phyloP scores from a whole-genome alignment of 1,139 yeast species.

The Candida glucosophila region DNA sequence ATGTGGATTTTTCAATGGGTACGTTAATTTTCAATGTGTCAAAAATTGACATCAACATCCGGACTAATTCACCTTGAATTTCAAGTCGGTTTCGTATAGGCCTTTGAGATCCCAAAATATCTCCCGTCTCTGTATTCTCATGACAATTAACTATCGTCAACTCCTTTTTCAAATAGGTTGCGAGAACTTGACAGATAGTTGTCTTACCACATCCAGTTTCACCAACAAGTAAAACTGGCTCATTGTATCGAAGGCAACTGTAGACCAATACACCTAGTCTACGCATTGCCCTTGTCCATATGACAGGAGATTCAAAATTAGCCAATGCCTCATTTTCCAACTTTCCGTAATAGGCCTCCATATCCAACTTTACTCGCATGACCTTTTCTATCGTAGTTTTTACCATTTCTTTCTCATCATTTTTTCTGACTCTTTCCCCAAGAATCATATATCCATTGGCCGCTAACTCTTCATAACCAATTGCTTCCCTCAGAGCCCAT shows the following conservation, averaged over 20 bases:
- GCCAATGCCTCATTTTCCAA: conserved; percentile 27
- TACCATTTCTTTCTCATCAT: conserved; percentile 72
- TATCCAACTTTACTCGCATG: conserved; percentile 76
- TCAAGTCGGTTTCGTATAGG: conserved; percentile 80
- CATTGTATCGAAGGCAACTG: conserved; percentile 69
- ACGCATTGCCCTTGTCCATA: conserved; percentile 93
- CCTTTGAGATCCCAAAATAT: conserved; percentile 91
- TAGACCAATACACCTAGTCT: conserved; percentile 79
- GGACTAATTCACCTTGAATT: conserved; percentile 34
- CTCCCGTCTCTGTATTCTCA: conserved; percentile 97
- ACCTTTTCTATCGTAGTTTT: conserved; percentile 71
- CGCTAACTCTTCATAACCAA: conserved; percentile 90
- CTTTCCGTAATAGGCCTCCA: conserved; percentile 46
- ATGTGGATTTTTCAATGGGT: conserved; percentile 13
- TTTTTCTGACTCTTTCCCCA: conserved; percentile 84
- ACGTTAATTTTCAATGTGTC: conserved; percentile 10
- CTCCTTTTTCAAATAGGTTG: conserved; percentile 45
- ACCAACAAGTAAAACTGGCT: conserved; percentile 88
- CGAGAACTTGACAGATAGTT: conserved; percentile 81
- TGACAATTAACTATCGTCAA: conserved; percentile 86
- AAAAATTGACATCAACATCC: conserved; percentile 26
- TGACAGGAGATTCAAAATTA: conserved; percentile 36
- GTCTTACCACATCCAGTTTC: conserved; percentile 99
- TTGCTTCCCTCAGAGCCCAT: conserved; percentile 94
- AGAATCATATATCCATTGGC: conserved; percentile 90